phyloP scores from a whole-genome alignment of 768 basidiomycete genomes.

The Tylopilus cervinicoccineus region DNA sequence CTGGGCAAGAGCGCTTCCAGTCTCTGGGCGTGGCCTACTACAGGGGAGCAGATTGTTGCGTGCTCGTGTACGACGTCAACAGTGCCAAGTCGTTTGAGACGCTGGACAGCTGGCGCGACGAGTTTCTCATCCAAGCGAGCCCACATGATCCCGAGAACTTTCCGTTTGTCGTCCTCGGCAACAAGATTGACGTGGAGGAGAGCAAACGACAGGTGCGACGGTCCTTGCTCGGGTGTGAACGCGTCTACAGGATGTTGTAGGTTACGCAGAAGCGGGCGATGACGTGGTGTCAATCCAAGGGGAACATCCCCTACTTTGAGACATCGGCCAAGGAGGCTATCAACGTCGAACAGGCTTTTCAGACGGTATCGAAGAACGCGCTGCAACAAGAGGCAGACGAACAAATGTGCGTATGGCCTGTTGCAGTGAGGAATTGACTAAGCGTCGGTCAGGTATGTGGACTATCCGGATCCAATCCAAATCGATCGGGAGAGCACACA shows the following conservation, averaged over 20 bases:
- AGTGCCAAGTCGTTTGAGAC: slow-evolving; percentile 98
- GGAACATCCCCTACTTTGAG: slow-evolving; percentile 99
- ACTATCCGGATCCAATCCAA: slow-evolving; percentile 98
- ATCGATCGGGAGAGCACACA: slow-evolving; percentile 92
- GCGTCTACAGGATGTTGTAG: slow-evolving; percentile 36
- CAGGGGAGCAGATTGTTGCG: slow-evolving; percentile 98
- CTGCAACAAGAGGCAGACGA: slow-evolving; percentile 96
- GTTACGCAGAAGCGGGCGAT: slow-evolving; percentile 99
- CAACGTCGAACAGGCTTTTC: slow-evolving; percentile 99
- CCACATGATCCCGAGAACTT: slow-evolving; percentile 99
- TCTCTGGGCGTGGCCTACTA: slow-evolving; percentile 99
- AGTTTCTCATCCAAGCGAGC: slow-evolving; percentile 97
- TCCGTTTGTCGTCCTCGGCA: slow-evolving; percentile 98
- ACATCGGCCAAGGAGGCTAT: slow-evolving; percentile 99
- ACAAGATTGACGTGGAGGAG: slow-evolving; percentile 99
- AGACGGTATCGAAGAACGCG: slow-evolving; percentile 99
- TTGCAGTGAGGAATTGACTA: slow-evolving; percentile 10
- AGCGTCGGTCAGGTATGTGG: slow-evolving; percentile 71
- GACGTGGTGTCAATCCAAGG: slow-evolving; percentile 99
- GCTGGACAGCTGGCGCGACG: slow-evolving; percentile 98
- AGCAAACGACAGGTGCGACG: slow-evolving; percentile 85
- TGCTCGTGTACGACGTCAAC: slow-evolving; percentile 98
- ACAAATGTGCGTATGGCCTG: slow-evolving; percentile 63
- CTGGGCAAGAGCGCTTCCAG: slow-evolving; percentile 99
- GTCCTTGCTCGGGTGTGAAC: neutral